A percentile compares a stretch with the other conserved stretches of the same genome.
phyloP scores from a whole-genome alignment of 176 grass and related monocot species.

The Phoenix roebelenii region DNA sequence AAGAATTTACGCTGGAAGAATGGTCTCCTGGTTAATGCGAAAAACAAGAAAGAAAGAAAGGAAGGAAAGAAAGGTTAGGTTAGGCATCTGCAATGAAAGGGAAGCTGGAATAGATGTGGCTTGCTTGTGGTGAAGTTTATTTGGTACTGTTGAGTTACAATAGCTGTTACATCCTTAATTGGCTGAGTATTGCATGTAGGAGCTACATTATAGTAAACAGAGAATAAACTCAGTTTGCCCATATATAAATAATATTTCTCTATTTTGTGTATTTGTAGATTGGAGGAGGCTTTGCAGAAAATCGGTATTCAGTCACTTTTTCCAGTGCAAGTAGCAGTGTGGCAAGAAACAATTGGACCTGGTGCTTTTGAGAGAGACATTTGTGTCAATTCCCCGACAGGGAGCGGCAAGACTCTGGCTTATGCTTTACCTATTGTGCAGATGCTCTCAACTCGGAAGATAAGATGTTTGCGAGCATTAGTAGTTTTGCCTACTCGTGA shows the following conservation, averaged over 20 bases:
- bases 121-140: too few relatives aligned
- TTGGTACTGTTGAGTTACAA: too few relatives aligned
- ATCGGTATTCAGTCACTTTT: conserved; percentile 73
- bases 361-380: conserved; percentile 90
- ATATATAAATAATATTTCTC: neutral
- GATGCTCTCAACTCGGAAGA: conserved; percentile 37
- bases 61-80: too few relatives aligned
- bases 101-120: too few relatives aligned
- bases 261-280: conserved; percentile 30
- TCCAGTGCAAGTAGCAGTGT: conserved; percentile 67
- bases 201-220: neutral
- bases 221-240: neutral
- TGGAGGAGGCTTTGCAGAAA: conserved; percentile 46
- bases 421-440: conserved; percentile 92
- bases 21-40: too few relatives aligned
- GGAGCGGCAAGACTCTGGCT: conserved; percentile 86
- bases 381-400: conserved; percentile 92
- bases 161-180: too few relatives aligned
- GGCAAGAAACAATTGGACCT: conserved; percentile 71
- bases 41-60: too few relatives aligned
- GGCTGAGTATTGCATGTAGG: too few relatives aligned
- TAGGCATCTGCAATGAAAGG: too few relatives aligned
- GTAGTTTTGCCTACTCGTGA: conserved; percentile 83
- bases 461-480: conserved; percentile 69
- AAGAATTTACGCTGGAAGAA: too few relatives aligned